Conservation (phyloP, 164 flowering plant species). For the Aristolochia californica region DNA sequence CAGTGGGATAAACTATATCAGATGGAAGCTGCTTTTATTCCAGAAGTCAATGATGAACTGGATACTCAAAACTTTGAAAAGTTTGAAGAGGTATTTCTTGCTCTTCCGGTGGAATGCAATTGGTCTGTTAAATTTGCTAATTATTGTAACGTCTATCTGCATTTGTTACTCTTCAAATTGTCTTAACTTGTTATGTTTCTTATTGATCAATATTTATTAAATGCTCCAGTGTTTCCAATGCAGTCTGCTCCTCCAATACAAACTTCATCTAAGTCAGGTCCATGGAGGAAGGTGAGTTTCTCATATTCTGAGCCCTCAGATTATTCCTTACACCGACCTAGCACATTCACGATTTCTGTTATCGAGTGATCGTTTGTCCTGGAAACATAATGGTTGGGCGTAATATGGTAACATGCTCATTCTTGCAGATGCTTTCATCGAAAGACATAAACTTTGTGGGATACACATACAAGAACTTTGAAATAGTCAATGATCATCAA, state of each 20-base stretch:
- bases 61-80: slow-evolving; percentile 37
- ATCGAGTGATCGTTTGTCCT: not conserved
- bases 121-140: too few relatives aligned
- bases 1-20: slow-evolving; percentile 32
- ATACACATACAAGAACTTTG: slow-evolving; percentile 33
- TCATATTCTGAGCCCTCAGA: too few relatives aligned
- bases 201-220: too few relatives aligned
- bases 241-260: slow-evolving; percentile 16
- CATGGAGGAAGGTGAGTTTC: slow-evolving; percentile 27
- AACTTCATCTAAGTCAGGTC: slow-evolving; percentile 27
- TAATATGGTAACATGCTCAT: not conserved
- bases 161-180: not conserved
- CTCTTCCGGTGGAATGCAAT: not conserved
- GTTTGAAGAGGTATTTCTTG: slow-evolving; percentile 26
- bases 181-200: too few relatives aligned
- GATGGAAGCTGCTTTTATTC: slow-evolving; percentile 39
- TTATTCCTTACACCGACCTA: too few relatives aligned
- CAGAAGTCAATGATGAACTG: slow-evolving; percentile 34
- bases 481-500: slow-evolving; percentile 24
- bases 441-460: slow-evolving; percentile 36
- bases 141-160: not conserved
- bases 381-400: not conserved
- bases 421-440: slow-evolving; percentile 31
- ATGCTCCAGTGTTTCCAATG: slow-evolving; percentile 1
- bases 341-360: too few relatives aligned